phyloP scores from a whole-genome alignment of 1,284 basidiomycete genomes.

The Cryptococcus maquisensis region DNA sequence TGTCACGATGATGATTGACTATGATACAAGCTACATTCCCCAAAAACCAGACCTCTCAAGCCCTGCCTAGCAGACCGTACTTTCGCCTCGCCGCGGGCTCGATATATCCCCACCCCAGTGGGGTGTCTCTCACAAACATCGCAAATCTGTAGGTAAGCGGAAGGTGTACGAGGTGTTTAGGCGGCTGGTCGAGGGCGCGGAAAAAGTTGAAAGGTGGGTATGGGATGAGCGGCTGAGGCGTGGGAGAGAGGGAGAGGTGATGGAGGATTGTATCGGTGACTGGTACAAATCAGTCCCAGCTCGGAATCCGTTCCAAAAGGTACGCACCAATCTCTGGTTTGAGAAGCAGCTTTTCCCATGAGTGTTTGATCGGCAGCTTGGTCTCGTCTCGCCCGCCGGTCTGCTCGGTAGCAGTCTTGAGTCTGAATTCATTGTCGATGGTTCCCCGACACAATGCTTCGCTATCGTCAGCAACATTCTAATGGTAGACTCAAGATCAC shows the following conservation, averaged over 20 bases:
- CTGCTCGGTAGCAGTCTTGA: conserved; percentile 57
- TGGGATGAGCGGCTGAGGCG: conserved; percentile 36
- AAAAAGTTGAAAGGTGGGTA: conserved; percentile 39
- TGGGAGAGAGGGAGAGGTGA: conserved; percentile 37
- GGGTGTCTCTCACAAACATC: conserved; percentile 36
- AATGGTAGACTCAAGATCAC: conserved; percentile 7
- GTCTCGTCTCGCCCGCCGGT: conserved; percentile 46
- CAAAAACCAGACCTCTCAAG: background rate
- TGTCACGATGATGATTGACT: no score
- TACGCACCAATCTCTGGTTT: conserved; percentile 33
- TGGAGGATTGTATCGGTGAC: conserved; percentile 42
- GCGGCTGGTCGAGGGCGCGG: conserved; percentile 27
- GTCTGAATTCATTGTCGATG: conserved; percentile 70
- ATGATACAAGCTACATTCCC: background rate
- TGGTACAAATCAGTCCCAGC: conserved; percentile 6
- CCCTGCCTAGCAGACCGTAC: conserved; percentile 36
- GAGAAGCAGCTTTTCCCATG: conserved; percentile 38
- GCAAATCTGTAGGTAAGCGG: conserved; percentile 42
- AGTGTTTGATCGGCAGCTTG: conserved; percentile 28
- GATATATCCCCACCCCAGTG: conserved; percentile 38
- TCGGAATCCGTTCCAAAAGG: background rate
- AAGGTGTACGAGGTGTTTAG: conserved; percentile 36
- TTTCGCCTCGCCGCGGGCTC: conserved; percentile 47
- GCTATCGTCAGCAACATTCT: background rate
- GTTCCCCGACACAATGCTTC: conserved; percentile 47